Conservation (phyloP, 768 basidiomycete species). For the Hypholoma fasciculare region DNA sequence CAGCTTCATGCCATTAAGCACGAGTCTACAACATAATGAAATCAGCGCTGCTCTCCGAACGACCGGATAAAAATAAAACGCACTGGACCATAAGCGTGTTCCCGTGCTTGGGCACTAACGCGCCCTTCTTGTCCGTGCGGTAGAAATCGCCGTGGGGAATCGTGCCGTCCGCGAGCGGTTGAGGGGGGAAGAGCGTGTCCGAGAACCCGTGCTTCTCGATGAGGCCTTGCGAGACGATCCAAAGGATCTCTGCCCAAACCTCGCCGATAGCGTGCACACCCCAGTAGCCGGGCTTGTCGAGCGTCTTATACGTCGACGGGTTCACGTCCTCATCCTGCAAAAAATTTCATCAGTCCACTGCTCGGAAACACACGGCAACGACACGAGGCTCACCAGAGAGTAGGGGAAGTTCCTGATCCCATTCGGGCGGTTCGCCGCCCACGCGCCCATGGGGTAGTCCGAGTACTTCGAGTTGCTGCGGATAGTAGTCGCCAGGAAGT, state of each 20-base stretch:
- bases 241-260: slow-evolving; percentile 93
- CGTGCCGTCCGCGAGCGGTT: slow-evolving; percentile 60
- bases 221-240: slow-evolving; percentile 72
- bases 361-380: neutral
- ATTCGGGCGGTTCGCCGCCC: slow-evolving; percentile 76
- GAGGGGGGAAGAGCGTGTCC: slow-evolving; percentile 79
- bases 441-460: slow-evolving; percentile 91
- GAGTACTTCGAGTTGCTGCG: slow-evolving; percentile 73
- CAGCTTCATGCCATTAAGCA: slow-evolving; percentile 92
- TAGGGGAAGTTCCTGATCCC: slow-evolving; percentile 93
- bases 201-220: slow-evolving; percentile 84
- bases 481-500: slow-evolving; percentile 87
- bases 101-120: slow-evolving; percentile 85
- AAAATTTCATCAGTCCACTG: neutral
- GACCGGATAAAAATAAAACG: slow-evolving; percentile 21
- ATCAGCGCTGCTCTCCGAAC: neutral
- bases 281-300: slow-evolving; percentile 94
- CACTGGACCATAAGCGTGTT: slow-evolving; percentile 82
- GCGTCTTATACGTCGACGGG: slow-evolving; percentile 91
- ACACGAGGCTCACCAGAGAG: slow-evolving; percentile 50
- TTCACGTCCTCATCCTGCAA: slow-evolving; percentile 64
- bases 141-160: slow-evolving; percentile 79
- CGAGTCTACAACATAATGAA: slow-evolving; percentile 46
- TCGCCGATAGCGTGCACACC: slow-evolving; percentile 91
- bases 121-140: slow-evolving; percentile 44